Conservation (phyloP, 1,284 basidiomycete species). For the Blastosporella zonata region DNA sequence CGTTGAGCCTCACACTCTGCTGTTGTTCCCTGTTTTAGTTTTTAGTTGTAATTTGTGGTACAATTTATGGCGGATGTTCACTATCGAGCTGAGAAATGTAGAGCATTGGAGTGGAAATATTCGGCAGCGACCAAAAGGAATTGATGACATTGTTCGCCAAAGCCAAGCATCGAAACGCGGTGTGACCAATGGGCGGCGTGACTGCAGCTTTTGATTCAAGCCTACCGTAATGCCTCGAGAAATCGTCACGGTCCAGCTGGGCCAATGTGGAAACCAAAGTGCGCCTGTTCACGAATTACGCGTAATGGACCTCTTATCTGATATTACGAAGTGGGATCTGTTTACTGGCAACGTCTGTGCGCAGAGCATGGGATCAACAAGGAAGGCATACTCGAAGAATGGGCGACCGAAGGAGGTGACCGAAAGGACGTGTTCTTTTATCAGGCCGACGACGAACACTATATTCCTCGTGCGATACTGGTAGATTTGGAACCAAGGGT, state of each 20-base stretch:
- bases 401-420: conserved; percentile 92
- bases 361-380: conserved; percentile 95
- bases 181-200: conserved; percentile 14
- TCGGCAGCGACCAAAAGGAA: too few relatives aligned
- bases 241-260: conserved; percentile 85
- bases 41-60: neutral
- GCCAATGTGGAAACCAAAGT: conserved; percentile 98
- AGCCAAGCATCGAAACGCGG: neutral
- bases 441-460: conserved; percentile 99
- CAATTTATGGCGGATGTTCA: too few relatives aligned
- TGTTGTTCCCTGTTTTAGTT: neutral
- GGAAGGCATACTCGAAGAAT: conserved; percentile 91
- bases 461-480: conserved; percentile 95
- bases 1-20: neutral
- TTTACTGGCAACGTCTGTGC: conserved; percentile 95
- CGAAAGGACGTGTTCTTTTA: conserved; percentile 99
- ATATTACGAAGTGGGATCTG: conserved; percentile 67
- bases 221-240: conserved; percentile 69
- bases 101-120: too few relatives aligned
- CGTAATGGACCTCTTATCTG: neutral
- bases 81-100: too few relatives aligned
- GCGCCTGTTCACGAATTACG: conserved; percentile 21
- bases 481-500: conserved; percentile 98
- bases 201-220: conserved; percentile 6
- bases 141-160: too few relatives aligned